phyloP scores from a whole-genome alignment of 805 yeast species.

The Lipomyces sp. region DNA sequence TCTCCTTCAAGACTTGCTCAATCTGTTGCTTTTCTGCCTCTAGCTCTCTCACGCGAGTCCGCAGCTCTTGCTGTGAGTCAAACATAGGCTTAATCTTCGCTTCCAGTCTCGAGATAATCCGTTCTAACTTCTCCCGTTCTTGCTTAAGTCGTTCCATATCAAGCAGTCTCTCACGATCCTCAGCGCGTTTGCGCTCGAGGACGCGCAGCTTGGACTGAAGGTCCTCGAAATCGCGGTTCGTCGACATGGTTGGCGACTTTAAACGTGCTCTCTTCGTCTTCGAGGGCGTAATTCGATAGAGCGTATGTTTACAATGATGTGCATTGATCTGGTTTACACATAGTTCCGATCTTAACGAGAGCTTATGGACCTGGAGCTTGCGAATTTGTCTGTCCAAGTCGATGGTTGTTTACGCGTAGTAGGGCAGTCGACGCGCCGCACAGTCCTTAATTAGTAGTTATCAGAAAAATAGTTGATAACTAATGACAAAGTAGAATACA shows the following conservation, averaged over 20 bases:
- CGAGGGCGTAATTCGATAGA: no score
- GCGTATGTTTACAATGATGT: no score
- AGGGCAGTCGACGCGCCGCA: no score
- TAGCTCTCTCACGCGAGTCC: slow-evolving; percentile 33
- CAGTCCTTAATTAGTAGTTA: no score
- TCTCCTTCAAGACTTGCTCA: slow-evolving; percentile 35
- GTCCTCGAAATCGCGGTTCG: slow-evolving; percentile 12
- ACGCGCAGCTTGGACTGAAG: slow-evolving; percentile 28
- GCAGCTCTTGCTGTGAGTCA: slow-evolving; percentile 40
- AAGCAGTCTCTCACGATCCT: slow-evolving; percentile 38
- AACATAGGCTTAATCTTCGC: slow-evolving; percentile 43
- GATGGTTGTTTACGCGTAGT: no score
- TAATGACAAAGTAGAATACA: no score
- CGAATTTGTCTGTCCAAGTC: no score
- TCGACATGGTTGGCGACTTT: background rate
- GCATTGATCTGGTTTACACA: no score
- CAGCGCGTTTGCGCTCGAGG: slow-evolving; percentile 38
- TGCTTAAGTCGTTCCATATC: slow-evolving; percentile 33
- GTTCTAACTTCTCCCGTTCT: slow-evolving; percentile 38
- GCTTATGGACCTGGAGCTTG: no score
- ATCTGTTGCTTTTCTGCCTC: slow-evolving; percentile 34
- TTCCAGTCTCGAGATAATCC: slow-evolving; percentile 43
- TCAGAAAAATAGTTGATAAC: no score
- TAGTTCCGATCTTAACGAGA: no score
- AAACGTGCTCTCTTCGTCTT: no score